Evolutionary conservation across 2,329 filamentous ascomycete genomes (phyloP).

Genomic region (Fusarium scirpi): DNA sequence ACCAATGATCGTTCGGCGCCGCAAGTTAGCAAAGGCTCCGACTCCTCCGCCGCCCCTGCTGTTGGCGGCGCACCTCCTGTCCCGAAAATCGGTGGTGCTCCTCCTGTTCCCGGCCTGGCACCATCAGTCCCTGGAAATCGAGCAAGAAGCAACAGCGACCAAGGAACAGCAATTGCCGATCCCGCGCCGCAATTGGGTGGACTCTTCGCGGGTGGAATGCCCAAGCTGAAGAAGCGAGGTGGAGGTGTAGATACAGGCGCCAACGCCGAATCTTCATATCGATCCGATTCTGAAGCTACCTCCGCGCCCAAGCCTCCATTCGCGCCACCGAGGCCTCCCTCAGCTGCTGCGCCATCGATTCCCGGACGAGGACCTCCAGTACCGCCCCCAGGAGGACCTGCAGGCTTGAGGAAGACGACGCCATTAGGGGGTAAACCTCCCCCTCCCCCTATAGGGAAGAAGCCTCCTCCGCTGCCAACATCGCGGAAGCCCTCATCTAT

Average conservation of each 20-base stretch:
- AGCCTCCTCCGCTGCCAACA: conserved; percentile 72
- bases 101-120: conserved; percentile 72
- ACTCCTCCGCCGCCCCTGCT: conserved; percentile 64
- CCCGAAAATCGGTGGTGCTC: conserved; percentile 65
- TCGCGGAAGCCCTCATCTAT: conserved; percentile 68
- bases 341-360: conserved; percentile 35
- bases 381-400: conserved; percentile 58
- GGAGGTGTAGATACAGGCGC: conserved; percentile 80
- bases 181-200: conserved; percentile 85
- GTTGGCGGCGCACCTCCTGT: conserved; percentile 84
- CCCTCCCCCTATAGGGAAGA: conserved; percentile 83
- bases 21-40: conserved; percentile 58
- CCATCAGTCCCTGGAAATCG: conserved; percentile 79
- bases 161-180: conserved; percentile 63
- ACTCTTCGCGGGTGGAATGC: conserved; percentile 93
- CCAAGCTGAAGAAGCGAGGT: conserved; percentile 88
- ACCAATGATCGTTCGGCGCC: conserved; percentile 95
- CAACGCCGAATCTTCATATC: conserved; percentile 73
- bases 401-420: conserved; percentile 70
- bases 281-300: conserved; percentile 75
- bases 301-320: conserved; percentile 67
- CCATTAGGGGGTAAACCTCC: conserved; percentile 66
- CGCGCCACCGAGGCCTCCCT: conserved; percentile 67
- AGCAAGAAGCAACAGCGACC: conserved; percentile 87
- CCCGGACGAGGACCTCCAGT: conserved; percentile 45